phyloP scores from a whole-genome alignment of 345 rosid species.

The Lumnitzera littorea region DNA sequence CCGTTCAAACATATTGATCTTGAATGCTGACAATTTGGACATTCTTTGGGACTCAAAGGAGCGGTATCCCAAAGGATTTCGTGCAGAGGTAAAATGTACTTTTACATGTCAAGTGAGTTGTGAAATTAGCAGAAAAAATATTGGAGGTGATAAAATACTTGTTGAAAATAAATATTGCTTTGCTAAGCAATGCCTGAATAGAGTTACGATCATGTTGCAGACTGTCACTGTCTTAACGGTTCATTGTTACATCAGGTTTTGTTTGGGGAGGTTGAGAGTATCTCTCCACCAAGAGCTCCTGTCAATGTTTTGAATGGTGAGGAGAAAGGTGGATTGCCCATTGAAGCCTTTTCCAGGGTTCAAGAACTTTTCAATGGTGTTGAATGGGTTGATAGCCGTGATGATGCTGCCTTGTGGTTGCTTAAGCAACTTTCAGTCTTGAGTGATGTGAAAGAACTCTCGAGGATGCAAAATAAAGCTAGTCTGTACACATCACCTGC shows the following conservation, averaged over 20 bases:
- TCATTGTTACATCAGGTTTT: conserved; percentile 50
- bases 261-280: conserved; percentile 83
- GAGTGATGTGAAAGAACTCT: conserved; percentile 70
- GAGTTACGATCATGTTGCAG: too few relatives aligned
- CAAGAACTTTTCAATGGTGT: conserved; percentile 90
- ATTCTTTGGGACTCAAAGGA: conserved; percentile 97
- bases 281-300: conserved; percentile 58
- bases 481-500: conserved; percentile 55
- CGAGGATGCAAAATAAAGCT: conserved; percentile 63
- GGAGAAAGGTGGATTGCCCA: conserved; percentile 94
- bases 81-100: conserved; percentile 65
- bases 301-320: conserved; percentile 72
- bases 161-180: neutral
- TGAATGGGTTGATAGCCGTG: conserved; percentile 80
- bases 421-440: conserved; percentile 85
- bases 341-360: conserved; percentile 96
- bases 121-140: neutral
- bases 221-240: too few relatives aligned
- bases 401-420: conserved; percentile 93
- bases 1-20: conserved; percentile 93
- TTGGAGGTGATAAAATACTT: neutral
- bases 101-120: conserved; percentile 3
- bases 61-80: conserved; percentile 85
- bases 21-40: conserved; percentile 91
- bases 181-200: too few relatives aligned